Base-by-base conservation (phyloP, 1,284 basidiomycete genomes). In the Paramarasmius palmivorus region DNA sequence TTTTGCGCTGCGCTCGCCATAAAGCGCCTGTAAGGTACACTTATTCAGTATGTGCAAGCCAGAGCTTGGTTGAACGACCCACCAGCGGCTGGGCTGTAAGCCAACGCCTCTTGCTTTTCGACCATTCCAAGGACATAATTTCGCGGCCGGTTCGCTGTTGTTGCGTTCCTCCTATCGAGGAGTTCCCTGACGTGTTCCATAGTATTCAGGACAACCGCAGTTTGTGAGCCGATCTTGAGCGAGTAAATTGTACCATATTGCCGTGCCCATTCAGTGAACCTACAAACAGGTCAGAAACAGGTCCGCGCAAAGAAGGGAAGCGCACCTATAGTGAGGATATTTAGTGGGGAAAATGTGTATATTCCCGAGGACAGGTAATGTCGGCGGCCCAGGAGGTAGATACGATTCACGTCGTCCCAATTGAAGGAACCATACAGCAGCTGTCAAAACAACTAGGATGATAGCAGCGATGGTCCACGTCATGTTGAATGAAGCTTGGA, bases 1-100 rank as follows among this genome's bases (percentile, higher is more conserved):
- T 62, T 52, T 64, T 63, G 14, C 72, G 66, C 22, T 67, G 56
- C 15, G 58, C 49, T 48, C 65, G 63, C 73, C 71, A 73, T 15
- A 55, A 60, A 19, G 57, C 52, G 15, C 59, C 59, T 40, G 60
- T 63, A 62, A 35, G 23, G 29, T 10, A 44, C 12, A 8, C 12
- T 44, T 22, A 44, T 23, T 15, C 23, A 26, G 23, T 6, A 3
- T 45, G 3, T 26, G 22, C 17, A 17, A n/a, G 20, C 29, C 8
- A 22, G 12, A 6, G 12, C 12, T 32, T 32, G 29, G 7, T 32
- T 6, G 12, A 6, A 12, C 29, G 32, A 19, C 26, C 40, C 50
- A 66, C 65, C 49, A 34, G 58, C 55, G 52, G 4, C 53, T 54
- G 26, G 55, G 55, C 15, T 55, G 64, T 19, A 66, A 40, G 50